Evolutionary conservation across 768 basidiomycete species (phyloP).

Genomic region (Tulasnella sp.): DNA sequence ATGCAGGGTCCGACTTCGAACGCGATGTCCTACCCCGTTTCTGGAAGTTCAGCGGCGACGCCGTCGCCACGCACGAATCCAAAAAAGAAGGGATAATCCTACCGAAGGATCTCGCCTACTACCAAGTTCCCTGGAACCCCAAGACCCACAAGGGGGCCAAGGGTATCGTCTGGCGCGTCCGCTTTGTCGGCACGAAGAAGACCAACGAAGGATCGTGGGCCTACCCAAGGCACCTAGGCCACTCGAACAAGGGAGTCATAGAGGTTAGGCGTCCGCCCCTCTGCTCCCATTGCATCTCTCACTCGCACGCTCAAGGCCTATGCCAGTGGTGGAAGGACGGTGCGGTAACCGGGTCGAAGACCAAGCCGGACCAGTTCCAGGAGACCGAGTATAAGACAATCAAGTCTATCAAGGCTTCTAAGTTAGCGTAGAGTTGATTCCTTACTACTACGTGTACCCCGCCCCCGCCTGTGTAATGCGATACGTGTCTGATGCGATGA

Average conservation of each 20-base stretch:
- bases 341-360: background rate
- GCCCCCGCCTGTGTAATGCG: too few relatives aligned
- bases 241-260: background rate
- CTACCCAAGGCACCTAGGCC: background rate
- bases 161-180: background rate
- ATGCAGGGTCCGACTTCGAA: background rate
- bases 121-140: background rate
- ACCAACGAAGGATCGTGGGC: background rate
- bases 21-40: background rate
- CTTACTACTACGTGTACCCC: too few relatives aligned
- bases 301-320: background rate
- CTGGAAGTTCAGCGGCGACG: too few relatives aligned
- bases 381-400: background rate
- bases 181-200: background rate
- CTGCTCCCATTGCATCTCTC: background rate
- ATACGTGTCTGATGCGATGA: too few relatives aligned
- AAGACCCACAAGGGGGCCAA: background rate
- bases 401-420: background rate
- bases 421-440: background rate
- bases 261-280: background rate
- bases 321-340: background rate
- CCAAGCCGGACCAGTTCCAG: background rate
- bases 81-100: background rate
- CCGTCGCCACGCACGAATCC: background rate
- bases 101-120: background rate